phyloP scores from a whole-genome alignment of 176 grass and related monocot genomes.

The Poa annua region DNA sequence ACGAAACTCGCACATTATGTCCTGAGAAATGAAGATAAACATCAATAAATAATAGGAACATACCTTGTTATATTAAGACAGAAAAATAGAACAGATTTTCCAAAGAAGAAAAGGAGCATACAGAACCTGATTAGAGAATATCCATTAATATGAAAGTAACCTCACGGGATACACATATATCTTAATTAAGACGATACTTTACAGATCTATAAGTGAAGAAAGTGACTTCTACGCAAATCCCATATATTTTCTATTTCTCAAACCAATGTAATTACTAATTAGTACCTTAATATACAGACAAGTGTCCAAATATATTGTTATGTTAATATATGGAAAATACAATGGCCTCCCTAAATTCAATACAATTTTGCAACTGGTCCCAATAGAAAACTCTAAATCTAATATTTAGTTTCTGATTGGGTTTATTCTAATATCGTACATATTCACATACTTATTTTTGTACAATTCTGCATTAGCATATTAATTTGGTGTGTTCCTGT shows the following conservation, averaged over 20 bases:
- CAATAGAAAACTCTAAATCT: no score
- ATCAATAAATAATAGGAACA: background rate
- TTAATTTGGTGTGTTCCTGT: no score
- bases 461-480: no score
- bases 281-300: no score
- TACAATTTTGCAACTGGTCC: no score
- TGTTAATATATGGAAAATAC: no score
- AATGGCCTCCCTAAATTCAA: no score
- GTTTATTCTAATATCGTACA: no score
- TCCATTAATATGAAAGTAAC: background rate
- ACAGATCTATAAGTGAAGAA: background rate
- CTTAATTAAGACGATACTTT: background rate
- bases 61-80: conserved; percentile 1
- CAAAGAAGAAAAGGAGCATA: background rate
- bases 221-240: no score
- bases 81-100: conserved; percentile 1
- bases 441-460: no score
- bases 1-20: conserved; percentile 91
- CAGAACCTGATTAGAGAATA: conserved; percentile 22
- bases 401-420: no score
- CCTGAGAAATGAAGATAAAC: conserved; percentile 48
- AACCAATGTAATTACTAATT: background rate
- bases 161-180: background rate
- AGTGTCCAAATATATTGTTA: no score
- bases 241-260: background rate